Conservation (phyloP, 495 filamentous ascomycete species). For the Daldinia childiae region DNA sequence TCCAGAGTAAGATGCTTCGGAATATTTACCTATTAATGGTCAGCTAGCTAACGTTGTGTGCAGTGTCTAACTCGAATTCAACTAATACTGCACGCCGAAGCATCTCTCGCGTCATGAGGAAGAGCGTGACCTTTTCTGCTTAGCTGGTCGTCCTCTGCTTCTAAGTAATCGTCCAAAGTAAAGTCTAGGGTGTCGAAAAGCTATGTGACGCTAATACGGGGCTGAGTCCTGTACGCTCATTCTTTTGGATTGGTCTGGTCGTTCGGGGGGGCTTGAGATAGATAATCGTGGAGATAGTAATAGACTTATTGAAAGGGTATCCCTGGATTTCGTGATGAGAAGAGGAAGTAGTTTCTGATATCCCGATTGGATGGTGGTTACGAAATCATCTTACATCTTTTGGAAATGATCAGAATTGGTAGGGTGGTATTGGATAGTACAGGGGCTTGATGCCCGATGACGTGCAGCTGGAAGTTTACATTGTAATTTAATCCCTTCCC, state of each 20-base stretch:
- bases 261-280: not conserved
- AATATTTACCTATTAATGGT: not conserved
- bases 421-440: slow-evolving; percentile 1
- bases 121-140: slow-evolving; percentile 8
- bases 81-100: slow-evolving; percentile 29
- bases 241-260: not conserved
- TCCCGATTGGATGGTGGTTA: not conserved
- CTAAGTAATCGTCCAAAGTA: slow-evolving; percentile 7
- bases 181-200: not conserved
- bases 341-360: not conserved
- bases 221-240: not conserved
- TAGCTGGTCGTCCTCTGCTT: slow-evolving; percentile 10
- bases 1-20: slow-evolving; percentile 51
- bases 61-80: slow-evolving; percentile 34
- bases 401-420: not conserved
- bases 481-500: not conserved
- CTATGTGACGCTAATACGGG: not conserved
- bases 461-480: slow-evolving; percentile 18
- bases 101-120: slow-evolving; percentile 32
- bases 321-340: not conserved
- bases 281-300: not conserved
- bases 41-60: slow-evolving; percentile 15
- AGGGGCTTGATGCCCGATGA: slow-evolving; percentile 9
- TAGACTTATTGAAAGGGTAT: not conserved
- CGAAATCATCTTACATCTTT: not conserved